Percentiles rank a stretch among this genome's conserved stretches.
phyloP scores from a whole-genome alignment of 495 filamentous ascomycete species.

The Hypoxylon cercidicola region DNA sequence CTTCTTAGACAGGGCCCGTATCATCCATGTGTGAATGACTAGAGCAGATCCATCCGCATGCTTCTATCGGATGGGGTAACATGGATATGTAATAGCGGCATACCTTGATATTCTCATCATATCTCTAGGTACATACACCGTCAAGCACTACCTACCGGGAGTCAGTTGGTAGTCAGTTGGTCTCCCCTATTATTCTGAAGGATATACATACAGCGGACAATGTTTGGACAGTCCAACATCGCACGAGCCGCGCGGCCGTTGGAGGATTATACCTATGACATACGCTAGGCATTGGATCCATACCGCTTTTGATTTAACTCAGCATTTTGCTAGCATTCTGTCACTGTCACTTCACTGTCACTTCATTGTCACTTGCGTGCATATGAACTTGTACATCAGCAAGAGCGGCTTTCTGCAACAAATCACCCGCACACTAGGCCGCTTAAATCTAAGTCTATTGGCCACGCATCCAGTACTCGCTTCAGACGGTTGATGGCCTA shows the following conservation, averaged over 20 bases:
- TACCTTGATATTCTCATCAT: not conserved
- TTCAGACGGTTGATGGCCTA: conserved; percentile 5
- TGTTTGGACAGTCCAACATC: conserved; percentile 1
- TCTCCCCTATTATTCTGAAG: not conserved
- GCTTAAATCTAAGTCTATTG: conserved; percentile 7
- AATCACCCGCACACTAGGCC: conserved; percentile 22
- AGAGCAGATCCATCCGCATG: conserved; percentile 1
- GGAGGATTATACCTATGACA: conserved; percentile 13
- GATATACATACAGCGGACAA: not conserved
- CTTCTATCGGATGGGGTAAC: conserved; percentile 2
- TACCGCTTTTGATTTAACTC: conserved; percentile 16
- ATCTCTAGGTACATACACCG: not conserved
- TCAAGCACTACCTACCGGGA: not conserved
- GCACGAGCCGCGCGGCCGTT: conserved; percentile 19
- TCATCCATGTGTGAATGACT: not conserved
- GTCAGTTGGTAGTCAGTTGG: not conserved
- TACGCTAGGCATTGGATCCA: conserved; percentile 17
- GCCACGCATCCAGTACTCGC: conserved; percentile 17
- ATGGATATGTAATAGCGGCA: conserved; percentile 1
- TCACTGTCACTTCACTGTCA: no score
- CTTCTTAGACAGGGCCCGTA: conserved; percentile 10
- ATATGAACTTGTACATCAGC: conserved; percentile 28
- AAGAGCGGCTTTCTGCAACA: conserved; percentile 12
- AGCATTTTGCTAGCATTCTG: conserved; percentile 1
- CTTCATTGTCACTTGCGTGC: no score